These are phyloP conservation scores for Erythrophleum fordii DNA, from an alignment of 306 rosid species.

Conservation along the genomic window DNA sequence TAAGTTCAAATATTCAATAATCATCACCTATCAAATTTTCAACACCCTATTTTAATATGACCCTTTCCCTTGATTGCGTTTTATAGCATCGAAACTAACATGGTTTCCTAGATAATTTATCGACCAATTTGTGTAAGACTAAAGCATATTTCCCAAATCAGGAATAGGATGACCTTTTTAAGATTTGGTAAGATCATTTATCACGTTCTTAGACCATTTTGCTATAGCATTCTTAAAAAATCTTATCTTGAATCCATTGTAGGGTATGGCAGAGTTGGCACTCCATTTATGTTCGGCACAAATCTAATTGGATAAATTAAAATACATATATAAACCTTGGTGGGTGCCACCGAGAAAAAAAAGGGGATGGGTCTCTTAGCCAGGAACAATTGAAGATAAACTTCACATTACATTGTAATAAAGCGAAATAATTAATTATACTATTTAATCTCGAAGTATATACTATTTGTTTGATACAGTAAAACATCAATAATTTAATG, in stretches of 20 bases:
- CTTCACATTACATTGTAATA: conserved; percentile 43
- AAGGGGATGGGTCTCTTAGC: neutral
- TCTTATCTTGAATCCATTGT: neutral
- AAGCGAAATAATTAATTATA: conserved; percentile 5
- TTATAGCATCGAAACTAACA: too few relatives aligned
- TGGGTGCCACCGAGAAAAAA: neutral
- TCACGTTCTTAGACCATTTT: neutral
- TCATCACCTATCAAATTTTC: conserved; percentile 1
- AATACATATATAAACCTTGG: neutral
- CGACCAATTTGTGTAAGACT: too few relatives aligned
- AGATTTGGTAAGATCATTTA: neutral
- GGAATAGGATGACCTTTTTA: too few relatives aligned
- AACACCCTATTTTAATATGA: neutral
- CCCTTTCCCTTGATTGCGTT: too few relatives aligned
- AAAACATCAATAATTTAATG: conserved; percentile 19
- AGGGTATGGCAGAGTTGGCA: neutral
- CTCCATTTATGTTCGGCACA: neutral
- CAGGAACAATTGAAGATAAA: conserved; percentile 31
- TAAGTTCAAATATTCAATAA: neutral
- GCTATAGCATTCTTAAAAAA: neutral
- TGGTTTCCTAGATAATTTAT: too few relatives aligned
- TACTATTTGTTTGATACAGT: neutral
- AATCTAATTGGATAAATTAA: conserved; percentile 9
- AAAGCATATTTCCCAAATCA: too few relatives aligned
- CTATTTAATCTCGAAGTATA: neutral